Evolutionary conservation across 805 yeast genomes (phyloP), one percentile per base, ranked within the genome.

Genomic region (Metschnikowia noctiluminum): DNA sequence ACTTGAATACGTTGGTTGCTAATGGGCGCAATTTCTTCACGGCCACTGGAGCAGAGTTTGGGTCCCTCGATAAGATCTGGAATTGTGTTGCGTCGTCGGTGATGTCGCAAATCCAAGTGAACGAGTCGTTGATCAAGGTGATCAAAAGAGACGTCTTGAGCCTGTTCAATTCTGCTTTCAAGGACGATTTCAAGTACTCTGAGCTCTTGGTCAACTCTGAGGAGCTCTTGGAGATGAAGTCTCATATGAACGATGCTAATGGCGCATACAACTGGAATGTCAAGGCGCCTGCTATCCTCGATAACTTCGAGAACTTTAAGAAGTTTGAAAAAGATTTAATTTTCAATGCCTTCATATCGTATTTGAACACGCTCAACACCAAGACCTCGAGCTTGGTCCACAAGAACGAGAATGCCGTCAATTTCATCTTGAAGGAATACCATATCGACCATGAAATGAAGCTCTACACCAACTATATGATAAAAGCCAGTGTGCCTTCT

Each of bases 211-310:
- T 64, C 69, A 77, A 62, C 64, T 77, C 70, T 7, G 70, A 65
- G 63, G 71, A 73, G 69, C 54, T 71, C 63, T 54, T 68, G 60
- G 66, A 78, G 69, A 54, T 65, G 70, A 42, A 64, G 60, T 13
- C 63, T 38, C 56, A 57, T 42, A 43, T 72, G 46, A 42, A 44
- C 30, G 53, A 51, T 41, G 42, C 51, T 43, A 58, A 67, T 42
- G 76, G 81, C 31, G 82, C 78, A 45, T 72, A 72, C 34, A 78
- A 80, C 57, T 89, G 96, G 96, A 84, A 82, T 53, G 71, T 79
- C 46, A 82, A 84, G 62, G 92, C 94, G 2, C 92, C 96, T 2
- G 81, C 77, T 47, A 80, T 86, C 38, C 85, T 87, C 61, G 84
- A 84, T 56, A 80, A 81, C 54, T 85, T 89, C 62, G 94, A 89